phyloP scores from a whole-genome alignment of 805 yeast species.

The Candida wancherniae region DNA sequence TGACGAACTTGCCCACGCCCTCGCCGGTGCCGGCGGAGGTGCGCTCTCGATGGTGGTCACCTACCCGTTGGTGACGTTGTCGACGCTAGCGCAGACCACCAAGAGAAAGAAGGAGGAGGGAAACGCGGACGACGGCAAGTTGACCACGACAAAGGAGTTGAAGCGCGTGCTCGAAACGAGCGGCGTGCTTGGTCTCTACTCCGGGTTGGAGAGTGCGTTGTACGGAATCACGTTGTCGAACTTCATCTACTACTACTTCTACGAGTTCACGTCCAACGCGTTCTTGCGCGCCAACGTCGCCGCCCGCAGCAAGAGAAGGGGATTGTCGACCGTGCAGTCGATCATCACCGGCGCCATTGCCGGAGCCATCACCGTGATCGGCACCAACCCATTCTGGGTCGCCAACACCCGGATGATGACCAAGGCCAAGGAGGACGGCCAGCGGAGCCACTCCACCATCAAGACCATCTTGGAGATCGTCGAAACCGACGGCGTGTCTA shows the following conservation, averaged over 20 bases:
- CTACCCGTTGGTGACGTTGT: conserved; percentile 81
- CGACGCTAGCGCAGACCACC: conserved; percentile 84
- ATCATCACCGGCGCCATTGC: conserved; percentile 80
- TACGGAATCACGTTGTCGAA: conserved; percentile 84
- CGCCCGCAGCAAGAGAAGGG: conserved; percentile 25
- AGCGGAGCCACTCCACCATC: conserved; percentile 40
- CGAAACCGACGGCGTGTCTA: conserved; percentile 62
- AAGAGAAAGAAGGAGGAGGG: conserved; percentile 22
- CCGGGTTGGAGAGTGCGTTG: conserved; percentile 85
- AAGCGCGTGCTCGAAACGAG: conserved; percentile 46
- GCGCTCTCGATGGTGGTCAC: conserved; percentile 82
- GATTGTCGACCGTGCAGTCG: conserved; percentile 59
- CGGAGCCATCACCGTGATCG: conserved; percentile 76
- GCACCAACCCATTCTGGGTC: conserved; percentile 92
- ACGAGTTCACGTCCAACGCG: conserved; percentile 60
- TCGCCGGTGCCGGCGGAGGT: conserved; percentile 93
- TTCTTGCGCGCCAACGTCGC: conserved; percentile 35
- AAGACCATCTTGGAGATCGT: conserved; percentile 57
- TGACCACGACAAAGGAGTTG: conserved; percentile 24
- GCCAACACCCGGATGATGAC: conserved; percentile 89
- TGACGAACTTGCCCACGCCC: conserved; percentile 70
- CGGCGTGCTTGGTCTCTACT: conserved; percentile 66
- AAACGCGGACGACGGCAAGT: conserved; percentile 11
- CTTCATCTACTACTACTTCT: conserved; percentile 85
- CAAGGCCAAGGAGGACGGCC: conserved; percentile 23